Percentiles rank a stretch among this genome's conserved stretches.
These are phyloP conservation scores for Chlamydomonas reinhardtii DNA, from an alignment of 163 green algal species.

Conservation along the genomic window DNA sequence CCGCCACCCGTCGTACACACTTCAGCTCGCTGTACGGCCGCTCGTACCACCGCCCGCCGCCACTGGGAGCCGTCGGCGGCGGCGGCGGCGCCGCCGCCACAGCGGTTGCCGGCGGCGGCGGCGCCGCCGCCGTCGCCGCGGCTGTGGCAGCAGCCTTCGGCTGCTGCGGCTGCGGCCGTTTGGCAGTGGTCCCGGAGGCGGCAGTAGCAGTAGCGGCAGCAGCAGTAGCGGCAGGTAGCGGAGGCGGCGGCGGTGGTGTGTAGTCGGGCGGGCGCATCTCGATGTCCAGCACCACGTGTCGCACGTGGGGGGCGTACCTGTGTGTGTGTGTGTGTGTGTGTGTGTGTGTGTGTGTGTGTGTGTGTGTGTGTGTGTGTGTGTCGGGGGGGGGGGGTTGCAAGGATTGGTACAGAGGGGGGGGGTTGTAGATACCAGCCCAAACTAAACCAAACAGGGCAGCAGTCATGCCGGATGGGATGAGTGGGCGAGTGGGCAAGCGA, in stretches of 20 bases:
- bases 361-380: too few relatives aligned
- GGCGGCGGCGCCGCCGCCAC: neutral
- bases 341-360: too few relatives aligned
- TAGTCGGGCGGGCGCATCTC: constrained; percentile 46
- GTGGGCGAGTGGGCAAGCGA: too few relatives aligned
- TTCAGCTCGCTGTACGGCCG: neutral
- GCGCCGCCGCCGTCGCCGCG: neutral
- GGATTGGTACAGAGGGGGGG: too few relatives aligned
- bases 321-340: too few relatives aligned
- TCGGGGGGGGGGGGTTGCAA: too few relatives aligned
- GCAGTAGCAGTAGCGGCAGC: neutral
- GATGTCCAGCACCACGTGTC: constrained; percentile 81
- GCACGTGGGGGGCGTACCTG: constrained; percentile 79
- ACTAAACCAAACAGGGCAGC: too few relatives aligned
- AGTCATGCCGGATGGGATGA: too few relatives aligned
- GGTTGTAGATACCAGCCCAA: too few relatives aligned
- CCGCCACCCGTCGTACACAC: neutral
- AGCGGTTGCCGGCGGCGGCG: neutral
- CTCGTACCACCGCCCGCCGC: constrained; percentile 14
- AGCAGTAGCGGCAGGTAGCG: neutral
- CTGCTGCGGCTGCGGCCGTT: too few relatives aligned
- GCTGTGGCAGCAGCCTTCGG: neutral
- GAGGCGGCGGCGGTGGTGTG: neutral
- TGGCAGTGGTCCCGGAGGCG: neutral
- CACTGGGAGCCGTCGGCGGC: neutral